Conservation (phyloP, 805 yeast genomes). For the Danielia reshetovae region DNA sequence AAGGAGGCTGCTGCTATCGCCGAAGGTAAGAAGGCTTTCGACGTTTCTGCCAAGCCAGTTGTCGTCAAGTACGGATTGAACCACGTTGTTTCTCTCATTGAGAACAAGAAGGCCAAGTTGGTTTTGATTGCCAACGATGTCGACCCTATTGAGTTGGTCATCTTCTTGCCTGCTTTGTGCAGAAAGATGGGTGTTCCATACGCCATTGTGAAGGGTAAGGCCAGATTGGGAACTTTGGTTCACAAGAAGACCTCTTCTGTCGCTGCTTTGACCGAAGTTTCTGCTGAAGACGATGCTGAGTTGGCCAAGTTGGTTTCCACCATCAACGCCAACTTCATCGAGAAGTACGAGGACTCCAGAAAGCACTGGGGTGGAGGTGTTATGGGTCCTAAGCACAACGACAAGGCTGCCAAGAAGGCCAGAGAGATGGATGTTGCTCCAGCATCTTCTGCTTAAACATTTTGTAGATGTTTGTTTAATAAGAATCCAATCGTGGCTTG, state of each 20-base stretch:
- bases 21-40: slow-evolving; percentile 96
- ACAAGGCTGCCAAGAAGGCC: slow-evolving; percentile 74
- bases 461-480: too few relatives aligned
- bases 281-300: slow-evolving; percentile 90
- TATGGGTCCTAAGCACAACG: slow-evolving; percentile 91
- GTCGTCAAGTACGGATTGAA: slow-evolving; percentile 97
- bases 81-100: slow-evolving; percentile 96
- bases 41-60: slow-evolving; percentile 94
- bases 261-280: slow-evolving; percentile 95
- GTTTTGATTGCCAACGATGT: slow-evolving; percentile 98
- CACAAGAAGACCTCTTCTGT: slow-evolving; percentile 98
- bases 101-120: slow-evolving; percentile 97
- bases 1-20: slow-evolving; percentile 99
- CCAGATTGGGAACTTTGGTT: slow-evolving; percentile 94
- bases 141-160: slow-evolving; percentile 97
- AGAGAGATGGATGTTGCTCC: slow-evolving; percentile 45
- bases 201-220: slow-evolving; percentile 98
- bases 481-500: too few relatives aligned
- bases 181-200: slow-evolving; percentile 99
- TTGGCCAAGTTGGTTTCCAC: slow-evolving; percentile 91
- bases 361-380: slow-evolving; percentile 99
- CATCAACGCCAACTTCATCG: slow-evolving; percentile 87
- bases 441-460: slow-evolving; percentile 3
- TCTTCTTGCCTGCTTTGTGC: slow-evolving; percentile 97
- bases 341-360: slow-evolving; percentile 92